Percentiles rank a stretch among this genome's conserved stretches.
Conservation (phyloP, 176 grass and related monocot species). For the Oryza meyeriana region DNA sequence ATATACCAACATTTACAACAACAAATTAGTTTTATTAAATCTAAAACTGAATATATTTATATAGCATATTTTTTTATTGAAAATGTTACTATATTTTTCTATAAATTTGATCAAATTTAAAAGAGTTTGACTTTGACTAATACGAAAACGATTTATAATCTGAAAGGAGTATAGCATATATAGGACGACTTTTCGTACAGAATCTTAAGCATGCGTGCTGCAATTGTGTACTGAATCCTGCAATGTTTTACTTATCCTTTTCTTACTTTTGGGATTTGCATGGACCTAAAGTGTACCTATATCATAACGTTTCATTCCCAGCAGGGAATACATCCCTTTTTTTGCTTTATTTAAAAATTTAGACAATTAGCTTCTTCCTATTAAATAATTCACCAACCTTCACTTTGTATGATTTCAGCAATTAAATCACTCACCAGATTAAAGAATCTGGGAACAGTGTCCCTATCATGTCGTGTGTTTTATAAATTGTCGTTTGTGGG, state of each 20-base stretch:
- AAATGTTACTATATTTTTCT: no score
- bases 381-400: slow-evolving; percentile 27
- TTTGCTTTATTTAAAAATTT: neutral
- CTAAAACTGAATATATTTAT: no score
- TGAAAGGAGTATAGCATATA: neutral
- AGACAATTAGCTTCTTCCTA: neutral
- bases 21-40: no score
- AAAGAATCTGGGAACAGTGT: slow-evolving; percentile 34
- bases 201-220: neutral
- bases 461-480: slow-evolving; percentile 24
- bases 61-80: no score
- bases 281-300: slow-evolving; percentile 27
- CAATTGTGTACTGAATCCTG: neutral
- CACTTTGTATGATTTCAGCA: neutral
- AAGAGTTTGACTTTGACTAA: no score
- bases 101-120: no score
- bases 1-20: no score
- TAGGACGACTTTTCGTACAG: neutral
- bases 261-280: slow-evolving; percentile 11
- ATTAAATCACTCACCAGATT: neutral
- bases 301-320: slow-evolving; percentile 1
- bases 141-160: no score
- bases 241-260: neutral
- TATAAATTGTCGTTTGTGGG: neutral
- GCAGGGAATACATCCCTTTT: neutral